Base-by-base conservation (phyloP, 1,139 yeast species). In the Kurtzmaniella quercitrusa region DNA sequence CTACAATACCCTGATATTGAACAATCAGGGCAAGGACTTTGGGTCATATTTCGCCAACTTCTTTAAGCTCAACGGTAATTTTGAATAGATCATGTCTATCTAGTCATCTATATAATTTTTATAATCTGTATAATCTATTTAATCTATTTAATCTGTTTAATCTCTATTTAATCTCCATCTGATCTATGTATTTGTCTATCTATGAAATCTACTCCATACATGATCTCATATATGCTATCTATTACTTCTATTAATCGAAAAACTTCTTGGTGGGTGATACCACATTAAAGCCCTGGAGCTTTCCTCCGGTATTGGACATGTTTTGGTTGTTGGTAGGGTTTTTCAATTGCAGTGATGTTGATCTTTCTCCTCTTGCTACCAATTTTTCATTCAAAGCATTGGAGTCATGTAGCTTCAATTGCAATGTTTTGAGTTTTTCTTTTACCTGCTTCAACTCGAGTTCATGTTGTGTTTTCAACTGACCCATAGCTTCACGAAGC, bases 401-500 rank as follows among this genome's bases (percentile, higher is more conserved):
- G 47, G 65, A 59, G 43, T 68, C 65, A n/a, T 55, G 56, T n/a
- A 68, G 51, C 50, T 70, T 72, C 7, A 53, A 48, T 50, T 77
- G 80, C 43, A 77, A 53, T 10, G 54, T 50, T 50, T 60, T 65
- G 40, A 74, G 62, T 48, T 73, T 73, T n/a, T 77, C 82, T 17
- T 63, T 61, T 16, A 75, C 71, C 43, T 58, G 46, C 46, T 64
- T 69, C 46, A 65, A 48, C 48, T 73, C 78, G 33, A 62, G 63
- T 34, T 56, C 58, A 43, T 70, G 73, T 37, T 63, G 63, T 3
- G 63, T 49, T 12, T 70, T 66, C 44, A 73, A 56, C 48, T 67
- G 64, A 37, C 66, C 59, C 25, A 73, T 65, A 25, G 79, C 82
- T 42, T 79, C 84, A 25, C 86, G 65, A 41, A 82, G 66, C 43